Conservation (phyloP, 1,139 yeast species). For the Scheffersomyces quercinus region DNA sequence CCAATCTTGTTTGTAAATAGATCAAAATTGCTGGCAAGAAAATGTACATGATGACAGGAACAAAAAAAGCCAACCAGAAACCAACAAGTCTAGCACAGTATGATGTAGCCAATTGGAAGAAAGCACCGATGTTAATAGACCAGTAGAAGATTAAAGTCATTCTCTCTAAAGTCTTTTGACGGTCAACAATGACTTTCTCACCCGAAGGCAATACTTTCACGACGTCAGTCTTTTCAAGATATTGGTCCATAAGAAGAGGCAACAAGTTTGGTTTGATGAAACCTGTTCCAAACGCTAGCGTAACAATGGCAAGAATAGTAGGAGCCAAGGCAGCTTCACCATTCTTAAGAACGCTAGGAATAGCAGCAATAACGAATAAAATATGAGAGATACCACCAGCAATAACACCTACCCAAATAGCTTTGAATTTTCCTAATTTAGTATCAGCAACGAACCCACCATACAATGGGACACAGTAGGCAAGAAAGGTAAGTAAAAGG, state of each 20-base stretch:
- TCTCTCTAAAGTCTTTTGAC: constrained; percentile 11
- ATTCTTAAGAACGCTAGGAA: constrained; percentile 36
- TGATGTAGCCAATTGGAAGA: constrained; percentile 12
- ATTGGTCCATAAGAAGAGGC: constrained; percentile 13
- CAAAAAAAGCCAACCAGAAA: constrained; percentile 12
- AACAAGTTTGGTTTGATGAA: constrained; percentile 14
- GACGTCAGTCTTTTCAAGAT: constrained; percentile 6
- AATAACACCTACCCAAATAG: constrained; percentile 42
- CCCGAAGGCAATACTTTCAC: constrained; percentile 11
- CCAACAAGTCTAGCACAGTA: constrained; percentile 10
- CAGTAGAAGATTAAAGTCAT: constrained; percentile 13
- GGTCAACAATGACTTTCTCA: constrained; percentile 10
- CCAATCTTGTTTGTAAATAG: constrained; percentile 6
- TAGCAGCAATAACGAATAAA: constrained; percentile 40
- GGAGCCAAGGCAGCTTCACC: constrained; percentile 40
- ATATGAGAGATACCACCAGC: constrained; percentile 42
- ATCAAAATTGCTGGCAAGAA: constrained; percentile 7
- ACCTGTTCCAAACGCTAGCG: constrained; percentile 29
- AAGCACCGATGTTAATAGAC: constrained; percentile 13
- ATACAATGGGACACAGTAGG: constrained; percentile 43
- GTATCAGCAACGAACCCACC: constrained; percentile 49
- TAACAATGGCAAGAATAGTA: constrained; percentile 35
- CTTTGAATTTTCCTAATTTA: constrained; percentile 39
- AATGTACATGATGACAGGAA: constrained; percentile 11
- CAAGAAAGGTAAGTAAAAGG: constrained; percentile 39